A percentile compares a stretch with the other conserved stretches of the same genome.
Evolutionary conservation across 805 yeast genomes (phyloP).

Genomic region (Cyberlindnera euphorbiae): DNA sequence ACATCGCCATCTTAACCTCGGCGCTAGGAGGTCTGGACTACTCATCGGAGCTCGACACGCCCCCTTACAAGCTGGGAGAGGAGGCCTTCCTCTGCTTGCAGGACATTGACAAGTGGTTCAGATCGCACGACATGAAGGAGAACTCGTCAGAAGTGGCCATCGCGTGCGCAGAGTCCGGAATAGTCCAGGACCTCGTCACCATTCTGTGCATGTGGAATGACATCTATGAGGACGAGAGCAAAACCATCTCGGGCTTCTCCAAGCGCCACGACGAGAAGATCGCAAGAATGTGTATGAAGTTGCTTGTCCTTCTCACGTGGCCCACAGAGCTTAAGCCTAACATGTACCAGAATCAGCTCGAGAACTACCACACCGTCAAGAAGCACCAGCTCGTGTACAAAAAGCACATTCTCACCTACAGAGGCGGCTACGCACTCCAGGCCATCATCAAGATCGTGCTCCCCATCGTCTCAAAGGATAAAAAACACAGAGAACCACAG

Average conservation of each 20-base stretch:
- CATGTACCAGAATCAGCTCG: conserved; percentile 47
- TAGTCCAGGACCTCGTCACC: conserved; percentile 72
- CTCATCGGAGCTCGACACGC: conserved; percentile 39
- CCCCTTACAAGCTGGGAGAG: conserved; percentile 75
- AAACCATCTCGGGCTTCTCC: conserved; percentile 26
- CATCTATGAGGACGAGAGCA: conserved; percentile 26
- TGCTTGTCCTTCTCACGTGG: conserved; percentile 82
- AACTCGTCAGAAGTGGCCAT: conserved; percentile 76
- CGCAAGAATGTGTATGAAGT: conserved; percentile 68
- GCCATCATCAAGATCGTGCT: conserved; percentile 67
- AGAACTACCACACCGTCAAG: conserved; percentile 54
- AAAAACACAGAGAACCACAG: conserved; percentile 54
- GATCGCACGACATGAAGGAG: conserved; percentile 70
- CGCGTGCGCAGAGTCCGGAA: conserved; percentile 77
- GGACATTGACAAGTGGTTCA: conserved; percentile 86
- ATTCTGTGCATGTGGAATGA: conserved; percentile 73
- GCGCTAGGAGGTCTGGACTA: conserved; percentile 91
- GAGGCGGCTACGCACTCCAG: conserved; percentile 57
- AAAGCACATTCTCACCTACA: conserved; percentile 52
- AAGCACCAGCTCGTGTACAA: conserved; percentile 71
- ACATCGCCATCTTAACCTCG: conserved; percentile 74
- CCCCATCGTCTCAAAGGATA: conserved; percentile 49
- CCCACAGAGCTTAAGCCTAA: conserved; percentile 63
- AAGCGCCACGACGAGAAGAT: conserved; percentile 48
- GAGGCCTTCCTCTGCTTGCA: conserved; percentile 72